phyloP scores from a whole-genome alignment of 805 yeast genomes.

The Candida argentea region DNA sequence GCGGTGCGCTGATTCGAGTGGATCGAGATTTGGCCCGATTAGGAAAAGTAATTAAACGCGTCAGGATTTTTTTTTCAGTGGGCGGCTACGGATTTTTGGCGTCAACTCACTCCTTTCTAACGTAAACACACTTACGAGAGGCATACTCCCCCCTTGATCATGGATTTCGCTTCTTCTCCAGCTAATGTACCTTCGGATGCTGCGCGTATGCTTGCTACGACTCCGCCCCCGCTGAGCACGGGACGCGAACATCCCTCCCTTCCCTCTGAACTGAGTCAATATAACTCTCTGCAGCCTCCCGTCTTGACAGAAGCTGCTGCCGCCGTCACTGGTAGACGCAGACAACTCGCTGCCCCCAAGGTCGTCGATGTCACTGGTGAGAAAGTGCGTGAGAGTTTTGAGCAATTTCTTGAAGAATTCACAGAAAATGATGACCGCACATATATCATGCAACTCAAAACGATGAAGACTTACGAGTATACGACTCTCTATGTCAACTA shows the following conservation, averaged over 20 bases:
- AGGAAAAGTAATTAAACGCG: slow-evolving; percentile 3
- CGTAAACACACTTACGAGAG: too few species aligned
- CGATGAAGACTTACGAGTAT: slow-evolving; percentile 67
- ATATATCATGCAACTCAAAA: slow-evolving; percentile 71
- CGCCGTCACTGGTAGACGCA: slow-evolving; percentile 35
- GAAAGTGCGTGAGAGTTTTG: slow-evolving; percentile 85
- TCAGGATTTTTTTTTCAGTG: too few species aligned
- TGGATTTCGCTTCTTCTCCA: slow-evolving; percentile 37
- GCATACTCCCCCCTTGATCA: too few species aligned
- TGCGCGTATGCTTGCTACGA: slow-evolving; percentile 27
- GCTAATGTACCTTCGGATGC: slow-evolving; percentile 35
- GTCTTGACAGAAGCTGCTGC: slow-evolving; percentile 7
- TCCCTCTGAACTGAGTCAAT: slow-evolving; percentile 16
- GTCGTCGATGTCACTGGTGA: slow-evolving; percentile 90
- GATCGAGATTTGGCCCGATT: background rate
- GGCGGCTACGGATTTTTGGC: too few species aligned
- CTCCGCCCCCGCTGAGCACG: slow-evolving; percentile 33
- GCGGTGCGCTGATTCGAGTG: background rate
- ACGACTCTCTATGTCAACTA: slow-evolving; percentile 80
- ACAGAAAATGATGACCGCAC: slow-evolving; percentile 35
- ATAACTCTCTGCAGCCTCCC: slow-evolving; percentile 2
- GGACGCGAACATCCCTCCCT: slow-evolving; percentile 24
- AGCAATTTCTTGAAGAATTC: slow-evolving; percentile 66
- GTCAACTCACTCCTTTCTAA: too few species aligned
- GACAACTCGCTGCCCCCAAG: slow-evolving; percentile 64